These are phyloP conservation scores for Crithidia brevicula DNA, from an alignment of 208 protist species.

Conservation along the genomic window DNA sequence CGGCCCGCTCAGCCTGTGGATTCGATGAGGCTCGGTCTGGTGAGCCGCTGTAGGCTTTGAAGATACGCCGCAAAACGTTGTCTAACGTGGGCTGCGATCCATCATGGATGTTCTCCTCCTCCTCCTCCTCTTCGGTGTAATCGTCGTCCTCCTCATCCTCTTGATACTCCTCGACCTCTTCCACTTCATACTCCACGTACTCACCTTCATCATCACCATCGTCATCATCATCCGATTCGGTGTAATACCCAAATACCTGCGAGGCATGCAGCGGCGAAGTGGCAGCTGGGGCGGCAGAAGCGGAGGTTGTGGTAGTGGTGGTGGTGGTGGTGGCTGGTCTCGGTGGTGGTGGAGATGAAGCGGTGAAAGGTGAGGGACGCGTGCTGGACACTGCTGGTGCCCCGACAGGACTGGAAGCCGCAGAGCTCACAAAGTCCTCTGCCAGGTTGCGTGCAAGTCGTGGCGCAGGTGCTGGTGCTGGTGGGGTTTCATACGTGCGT, in stretches of 20 bases:
- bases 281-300: neutral
- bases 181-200: constrained; percentile 25
- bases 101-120: neutral
- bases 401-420: constrained; percentile 3
- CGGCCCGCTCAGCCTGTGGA: neutral
- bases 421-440: constrained; percentile 27
- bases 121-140: constrained; percentile 3
- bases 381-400: neutral
- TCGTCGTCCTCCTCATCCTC: constrained; percentile 25
- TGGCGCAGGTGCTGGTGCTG: constrained; percentile 21
- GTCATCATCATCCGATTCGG: neutral
- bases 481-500: constrained; percentile 6
- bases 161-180: constrained; percentile 28
- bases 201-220: neutral
- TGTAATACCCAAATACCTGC: constrained; percentile 17
- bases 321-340: neutral
- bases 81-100: constrained; percentile 13
- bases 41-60: constrained; percentile 27
- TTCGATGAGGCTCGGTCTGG: neutral
- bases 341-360: too few species aligned
- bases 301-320: neutral
- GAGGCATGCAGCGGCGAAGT: constrained; percentile 16
- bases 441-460: constrained; percentile 30
- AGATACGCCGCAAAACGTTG: constrained; percentile 30
- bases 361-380: neutral